A percentile compares a stretch with the other conserved stretches of the same genome.
These are phyloP conservation scores for Klebsormidium nitens DNA, from an alignment of 139 green algal species.

Conservation along the genomic window DNA sequence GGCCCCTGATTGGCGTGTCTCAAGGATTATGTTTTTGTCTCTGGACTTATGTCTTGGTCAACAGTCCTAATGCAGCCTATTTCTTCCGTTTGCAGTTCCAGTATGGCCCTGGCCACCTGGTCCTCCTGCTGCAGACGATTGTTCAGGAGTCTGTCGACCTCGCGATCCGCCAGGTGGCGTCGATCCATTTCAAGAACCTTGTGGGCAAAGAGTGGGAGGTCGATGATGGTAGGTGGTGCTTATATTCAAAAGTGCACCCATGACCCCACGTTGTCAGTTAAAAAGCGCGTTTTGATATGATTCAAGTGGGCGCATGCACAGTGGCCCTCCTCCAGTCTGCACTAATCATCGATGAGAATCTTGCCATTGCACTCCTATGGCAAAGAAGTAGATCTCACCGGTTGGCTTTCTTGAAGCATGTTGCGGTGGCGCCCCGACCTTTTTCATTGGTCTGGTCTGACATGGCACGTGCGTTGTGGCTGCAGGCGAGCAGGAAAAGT, in stretches of 20 bases:
- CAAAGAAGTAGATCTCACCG: too few relatives aligned
- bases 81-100: conserved; percentile 29
- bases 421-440: background rate
- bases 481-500: background rate
- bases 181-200: conserved; percentile 93
- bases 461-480: too few relatives aligned
- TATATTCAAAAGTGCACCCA: background rate
- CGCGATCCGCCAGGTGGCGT: conserved; percentile 74
- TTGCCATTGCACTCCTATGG: too few relatives aligned
- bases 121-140: conserved; percentile 75
- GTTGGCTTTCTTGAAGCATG: too few relatives aligned
- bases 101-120: conserved; percentile 50
- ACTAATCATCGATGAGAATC: too few relatives aligned
- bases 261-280: background rate
- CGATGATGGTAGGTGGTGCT: background rate
- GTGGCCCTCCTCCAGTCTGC: too few relatives aligned
- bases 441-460: too few relatives aligned
- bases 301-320: too few relatives aligned
- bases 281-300: background rate
- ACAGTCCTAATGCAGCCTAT: conserved; percentile 7
- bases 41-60: background rate
- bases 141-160: conserved; percentile 61
- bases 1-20: background rate
- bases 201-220: conserved; percentile 73
- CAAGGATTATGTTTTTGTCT: background rate